Percentiles rank a stretch among this genome's conserved stretches.
phyloP scores from a whole-genome alignment of 352 stramenopile genomes.

The Blastocystis sp. region DNA sequence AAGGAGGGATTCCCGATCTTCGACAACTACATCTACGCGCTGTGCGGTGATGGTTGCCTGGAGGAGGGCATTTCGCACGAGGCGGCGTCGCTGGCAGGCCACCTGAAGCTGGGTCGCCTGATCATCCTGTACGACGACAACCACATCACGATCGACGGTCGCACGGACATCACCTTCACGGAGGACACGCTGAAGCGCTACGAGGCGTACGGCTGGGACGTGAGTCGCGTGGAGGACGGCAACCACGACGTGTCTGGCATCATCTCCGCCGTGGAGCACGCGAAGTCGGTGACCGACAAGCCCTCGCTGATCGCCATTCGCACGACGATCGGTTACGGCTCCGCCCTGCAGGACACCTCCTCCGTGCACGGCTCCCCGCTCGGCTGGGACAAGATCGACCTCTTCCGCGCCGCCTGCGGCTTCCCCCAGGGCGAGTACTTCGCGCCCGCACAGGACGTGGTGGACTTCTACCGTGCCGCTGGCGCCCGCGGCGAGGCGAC shows the following conservation, averaged over 20 bases:
- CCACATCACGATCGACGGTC: slow-evolving; percentile 95
- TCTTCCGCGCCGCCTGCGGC: slow-evolving; percentile 73
- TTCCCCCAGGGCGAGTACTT: slow-evolving; percentile 82
- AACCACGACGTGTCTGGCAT: slow-evolving; percentile 83
- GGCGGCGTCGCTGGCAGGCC: slow-evolving; percentile 84
- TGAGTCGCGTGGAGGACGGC: slow-evolving; percentile 81
- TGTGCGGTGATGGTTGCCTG: slow-evolving; percentile 94
- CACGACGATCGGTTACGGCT: slow-evolving; percentile 88
- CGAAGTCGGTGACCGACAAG: slow-evolving; percentile 83
- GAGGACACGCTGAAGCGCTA: slow-evolving; percentile 93
- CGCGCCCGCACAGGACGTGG: slow-evolving; percentile 57
- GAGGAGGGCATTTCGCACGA: slow-evolving; percentile 93
- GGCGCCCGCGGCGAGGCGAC: slow-evolving; percentile 65
- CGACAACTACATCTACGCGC: slow-evolving; percentile 95
- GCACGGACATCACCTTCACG: slow-evolving; percentile 86
- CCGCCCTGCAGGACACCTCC: slow-evolving; percentile 77
- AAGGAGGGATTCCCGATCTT: slow-evolving; percentile 82
- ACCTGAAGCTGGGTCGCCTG: slow-evolving; percentile 90
- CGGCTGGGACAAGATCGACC: slow-evolving; percentile 80
- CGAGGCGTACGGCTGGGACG: slow-evolving; percentile 94
- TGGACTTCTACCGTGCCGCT: slow-evolving; percentile 59
- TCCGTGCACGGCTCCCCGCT: slow-evolving; percentile 88
- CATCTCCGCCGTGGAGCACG: slow-evolving; percentile 78
- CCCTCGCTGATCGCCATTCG: slow-evolving; percentile 95
- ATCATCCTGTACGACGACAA: slow-evolving; percentile 99